phyloP scores from a whole-genome alignment of 2,329 filamentous ascomycete species.

The Penicillium sp. region DNA sequence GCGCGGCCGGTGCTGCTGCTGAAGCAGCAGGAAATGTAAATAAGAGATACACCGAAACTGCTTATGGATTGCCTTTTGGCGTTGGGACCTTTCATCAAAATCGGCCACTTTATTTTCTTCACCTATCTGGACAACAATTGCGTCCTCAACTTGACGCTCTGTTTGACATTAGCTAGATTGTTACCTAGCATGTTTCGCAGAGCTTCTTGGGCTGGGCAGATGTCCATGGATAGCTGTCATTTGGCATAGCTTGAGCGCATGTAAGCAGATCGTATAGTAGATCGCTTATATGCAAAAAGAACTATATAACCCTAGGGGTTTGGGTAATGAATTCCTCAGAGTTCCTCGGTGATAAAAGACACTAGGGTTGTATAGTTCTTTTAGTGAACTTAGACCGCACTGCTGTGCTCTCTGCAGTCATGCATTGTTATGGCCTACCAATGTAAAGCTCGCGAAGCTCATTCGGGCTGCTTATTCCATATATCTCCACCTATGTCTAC shows the following conservation, averaged over 20 bases:
- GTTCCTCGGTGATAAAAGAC: background rate
- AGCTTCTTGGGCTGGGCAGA: background rate
- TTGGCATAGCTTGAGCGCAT: background rate
- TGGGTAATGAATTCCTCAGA: background rate
- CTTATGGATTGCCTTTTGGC: constrained; percentile 38
- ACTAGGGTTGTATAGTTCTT: background rate
- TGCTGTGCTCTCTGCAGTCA: background rate
- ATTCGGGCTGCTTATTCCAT: background rate
- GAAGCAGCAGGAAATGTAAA: constrained; percentile 41
- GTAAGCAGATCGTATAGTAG: background rate
- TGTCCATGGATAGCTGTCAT: background rate
- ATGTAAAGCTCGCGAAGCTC: background rate
- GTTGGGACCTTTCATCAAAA: constrained; percentile 30
- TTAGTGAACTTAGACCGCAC: background rate
- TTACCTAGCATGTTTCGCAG: background rate
- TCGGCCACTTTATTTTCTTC: constrained; percentile 1
- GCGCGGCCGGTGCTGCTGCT: constrained; percentile 28
- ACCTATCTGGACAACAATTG: background rate
- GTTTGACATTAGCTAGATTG: background rate
- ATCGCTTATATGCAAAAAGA: background rate
- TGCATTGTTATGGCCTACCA: background rate
- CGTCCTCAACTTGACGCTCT: background rate
- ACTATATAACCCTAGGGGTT: background rate
- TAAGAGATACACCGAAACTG: constrained; percentile 39
- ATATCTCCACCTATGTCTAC: background rate